Evolutionary conservation across 1,284 basidiomycete genomes (phyloP), one percentile per base, ranked within the genome.

Genomic region (Macrocystidia cucumis): DNA sequence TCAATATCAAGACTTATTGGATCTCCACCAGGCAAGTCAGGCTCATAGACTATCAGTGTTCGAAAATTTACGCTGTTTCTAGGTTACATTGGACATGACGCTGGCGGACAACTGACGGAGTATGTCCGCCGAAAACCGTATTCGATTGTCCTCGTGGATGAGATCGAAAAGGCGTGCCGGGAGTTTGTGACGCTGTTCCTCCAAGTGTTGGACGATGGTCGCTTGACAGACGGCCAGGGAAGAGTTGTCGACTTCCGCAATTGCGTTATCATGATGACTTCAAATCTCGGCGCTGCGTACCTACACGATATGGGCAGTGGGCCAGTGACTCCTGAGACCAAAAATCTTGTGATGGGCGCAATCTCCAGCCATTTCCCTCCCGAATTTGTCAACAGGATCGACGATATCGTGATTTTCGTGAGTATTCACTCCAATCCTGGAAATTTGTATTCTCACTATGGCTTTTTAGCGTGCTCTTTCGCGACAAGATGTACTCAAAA

Each of bases 121-220:
- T 91, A 91, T 47, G 80, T 95, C 32, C 77, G 91, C 34, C 78
- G 91, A 40, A 85, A 89, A 52, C 91, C 88, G 2, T 91, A 89
- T 52, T 76, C 72, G 38, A 88, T 89, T 50, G 69, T 89, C 34
- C 68, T 89, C 44, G 79, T 89, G 48, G 85, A 88, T 52, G 84
- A 89, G 60, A 82, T 96, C 38, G 92, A 96, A 57, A 96, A 96
- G 60, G 88, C 91, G 3, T 81, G 81, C 42, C 77, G 75, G 38
- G 90, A 93, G 60, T 92, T 97, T 43, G 79, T 91, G 44, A 93
- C 90, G 26, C 70, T 97, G 30, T 88, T 97, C 59, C 67, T 98
- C 11, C 93, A 97, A 60, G 87, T 97, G 22, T 75, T 98, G 38
- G 93, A 98, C 50, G 95, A 98, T 49, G 93, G 93, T n/a, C 78